Percentiles rank a stretch among this genome's conserved stretches.
phyloP scores from a whole-genome alignment of 176 grass and related monocot species.

The Elymus sibiricus region DNA sequence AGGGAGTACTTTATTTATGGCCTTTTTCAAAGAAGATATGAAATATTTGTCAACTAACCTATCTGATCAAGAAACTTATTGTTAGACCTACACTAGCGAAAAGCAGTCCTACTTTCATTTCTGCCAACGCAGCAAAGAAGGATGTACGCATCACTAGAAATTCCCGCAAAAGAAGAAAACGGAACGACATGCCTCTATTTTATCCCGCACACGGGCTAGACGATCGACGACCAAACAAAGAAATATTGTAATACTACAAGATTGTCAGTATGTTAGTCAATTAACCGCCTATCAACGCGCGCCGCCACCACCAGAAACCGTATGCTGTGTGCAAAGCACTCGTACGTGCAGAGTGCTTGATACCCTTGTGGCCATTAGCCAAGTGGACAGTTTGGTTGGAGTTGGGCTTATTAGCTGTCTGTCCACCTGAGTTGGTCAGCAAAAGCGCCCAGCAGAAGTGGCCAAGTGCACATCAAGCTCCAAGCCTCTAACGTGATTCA shows the following conservation, averaged over 20 bases:
- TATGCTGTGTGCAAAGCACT: not conserved
- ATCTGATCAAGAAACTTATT: too few relatives aligned
- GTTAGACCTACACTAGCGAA: too few relatives aligned
- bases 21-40: too few relatives aligned
- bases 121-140: too few relatives aligned
- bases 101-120: too few relatives aligned
- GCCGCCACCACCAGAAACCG: not conserved
- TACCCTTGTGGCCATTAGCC: slow-evolving; percentile 35
- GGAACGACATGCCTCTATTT: too few relatives aligned
- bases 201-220: not conserved
- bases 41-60: too few relatives aligned
- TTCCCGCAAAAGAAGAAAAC: too few relatives aligned
- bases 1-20: too few relatives aligned
- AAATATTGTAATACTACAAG: not conserved
- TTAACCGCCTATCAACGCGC: not conserved
- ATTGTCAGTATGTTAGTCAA: not conserved
- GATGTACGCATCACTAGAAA: too few relatives aligned
- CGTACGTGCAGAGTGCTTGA: not conserved
- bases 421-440: not conserved
- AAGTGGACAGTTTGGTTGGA: slow-evolving; percentile 1
- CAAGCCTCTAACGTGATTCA: not conserved
- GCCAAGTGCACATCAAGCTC: slow-evolving; percentile 1
- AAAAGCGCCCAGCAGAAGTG: not conserved
- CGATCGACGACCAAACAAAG: not conserved
- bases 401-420: not conserved